Conservation (phyloP, 768 basidiomycete species). For the Bullera alba region DNA sequence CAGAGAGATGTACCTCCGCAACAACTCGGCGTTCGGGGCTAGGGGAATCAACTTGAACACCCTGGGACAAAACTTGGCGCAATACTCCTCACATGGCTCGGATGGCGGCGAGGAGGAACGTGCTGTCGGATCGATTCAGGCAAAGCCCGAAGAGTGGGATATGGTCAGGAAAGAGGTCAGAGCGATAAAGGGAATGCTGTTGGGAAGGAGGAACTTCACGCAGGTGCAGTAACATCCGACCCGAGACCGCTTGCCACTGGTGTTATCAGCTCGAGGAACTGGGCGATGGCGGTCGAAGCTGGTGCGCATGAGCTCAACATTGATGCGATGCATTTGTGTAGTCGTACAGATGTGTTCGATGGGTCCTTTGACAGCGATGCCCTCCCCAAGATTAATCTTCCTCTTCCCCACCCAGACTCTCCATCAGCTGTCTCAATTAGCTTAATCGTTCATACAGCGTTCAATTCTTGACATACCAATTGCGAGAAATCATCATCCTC, state of each 20-base stretch:
- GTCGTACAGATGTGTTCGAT: no score
- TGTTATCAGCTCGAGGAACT: background rate
- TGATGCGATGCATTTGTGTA: no score
- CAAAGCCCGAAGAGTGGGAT: constrained; percentile 26
- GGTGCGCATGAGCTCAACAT: no score
- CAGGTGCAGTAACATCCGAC: background rate
- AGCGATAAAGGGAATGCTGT: constrained; percentile 41
- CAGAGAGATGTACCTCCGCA: constrained; percentile 14
- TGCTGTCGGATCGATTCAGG: background rate
- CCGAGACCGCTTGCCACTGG: background rate
- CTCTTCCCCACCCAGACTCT: constrained; percentile 12
- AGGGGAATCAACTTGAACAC: constrained; percentile 18
- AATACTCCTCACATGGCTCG: constrained; percentile 8
- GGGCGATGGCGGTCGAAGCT: no score
- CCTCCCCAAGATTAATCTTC: background rate
- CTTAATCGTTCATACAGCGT: background rate
- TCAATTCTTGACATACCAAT: background rate
- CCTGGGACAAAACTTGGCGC: constrained; percentile 15
- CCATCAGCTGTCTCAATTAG: constrained; percentile 15
- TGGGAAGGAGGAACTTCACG: constrained; percentile 31
- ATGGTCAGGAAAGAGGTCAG: constrained; percentile 40
- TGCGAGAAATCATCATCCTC: constrained; percentile 2
- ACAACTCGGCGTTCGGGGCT: constrained; percentile 3
- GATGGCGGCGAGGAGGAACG: background rate
- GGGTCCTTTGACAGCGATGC: no score